Evolutionary conservation across 108 stramenopile species (phyloP).

Genomic region (Nannochloropsis salina): DNA sequence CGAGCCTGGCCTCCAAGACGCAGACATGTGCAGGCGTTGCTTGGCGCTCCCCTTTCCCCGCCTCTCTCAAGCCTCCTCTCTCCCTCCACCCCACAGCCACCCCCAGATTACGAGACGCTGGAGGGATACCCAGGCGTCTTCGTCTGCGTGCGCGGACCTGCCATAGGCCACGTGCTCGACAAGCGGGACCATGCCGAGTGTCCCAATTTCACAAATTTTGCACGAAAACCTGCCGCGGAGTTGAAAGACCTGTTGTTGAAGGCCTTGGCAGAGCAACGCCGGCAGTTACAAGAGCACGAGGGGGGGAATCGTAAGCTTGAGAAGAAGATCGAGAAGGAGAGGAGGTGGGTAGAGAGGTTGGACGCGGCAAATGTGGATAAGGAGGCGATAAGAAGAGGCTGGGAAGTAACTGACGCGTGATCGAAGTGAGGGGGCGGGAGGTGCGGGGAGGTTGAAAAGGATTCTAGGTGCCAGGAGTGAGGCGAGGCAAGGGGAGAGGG

Average conservation of each 20-base stretch:
- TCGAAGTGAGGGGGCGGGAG: neutral
- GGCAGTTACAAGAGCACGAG: constrained; percentile 35
- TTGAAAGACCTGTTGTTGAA: constrained; percentile 32
- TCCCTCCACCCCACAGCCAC: constrained; percentile 51
- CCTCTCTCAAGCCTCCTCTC: constrained; percentile 35
- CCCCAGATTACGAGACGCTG: constrained; percentile 69
- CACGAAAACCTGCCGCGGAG: constrained; percentile 35
- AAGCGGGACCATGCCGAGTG: constrained; percentile 23
- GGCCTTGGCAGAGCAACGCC: constrained; percentile 34
- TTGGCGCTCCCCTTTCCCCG: constrained; percentile 23
- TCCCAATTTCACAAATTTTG: constrained; percentile 40
- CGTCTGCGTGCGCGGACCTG: constrained; percentile 58
- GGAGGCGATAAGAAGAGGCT: constrained; percentile 25
- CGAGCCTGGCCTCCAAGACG: neutral
- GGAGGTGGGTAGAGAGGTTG: constrained; percentile 44
- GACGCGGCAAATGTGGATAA: constrained; percentile 34
- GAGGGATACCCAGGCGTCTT: constrained; percentile 90
- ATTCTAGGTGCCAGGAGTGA: neutral
- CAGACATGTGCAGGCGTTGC: neutral
- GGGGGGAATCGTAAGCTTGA: constrained; percentile 27
- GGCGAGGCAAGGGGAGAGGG: neutral
- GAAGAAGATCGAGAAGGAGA: constrained; percentile 36
- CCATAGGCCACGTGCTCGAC: constrained; percentile 43
- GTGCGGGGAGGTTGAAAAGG: neutral
- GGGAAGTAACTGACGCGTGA: neutral